Evolutionary conservation across 2,329 filamentous ascomycete species (phyloP).

Genomic region (Colletotrichum melonis): DNA sequence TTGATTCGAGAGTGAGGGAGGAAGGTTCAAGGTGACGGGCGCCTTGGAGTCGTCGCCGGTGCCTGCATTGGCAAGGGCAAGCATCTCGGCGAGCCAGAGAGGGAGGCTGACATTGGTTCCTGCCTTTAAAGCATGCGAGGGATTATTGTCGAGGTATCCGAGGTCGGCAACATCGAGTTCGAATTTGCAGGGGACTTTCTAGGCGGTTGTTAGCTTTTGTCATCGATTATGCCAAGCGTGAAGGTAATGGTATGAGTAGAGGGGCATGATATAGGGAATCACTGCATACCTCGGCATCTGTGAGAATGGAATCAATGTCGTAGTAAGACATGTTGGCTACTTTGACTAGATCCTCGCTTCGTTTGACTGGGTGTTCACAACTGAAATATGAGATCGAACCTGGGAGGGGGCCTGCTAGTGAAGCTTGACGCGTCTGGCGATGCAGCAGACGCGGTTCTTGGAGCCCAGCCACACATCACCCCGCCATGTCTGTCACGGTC

Average conservation of each 20-base stretch:
- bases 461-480: neutral
- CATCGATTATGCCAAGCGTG: neutral
- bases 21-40: constrained; percentile 84
- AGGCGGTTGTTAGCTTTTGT: constrained; percentile 10
- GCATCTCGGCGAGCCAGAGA: constrained; percentile 94
- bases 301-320: constrained; percentile 85
- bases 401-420: neutral
- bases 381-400: neutral
- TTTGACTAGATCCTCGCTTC: too few species aligned
- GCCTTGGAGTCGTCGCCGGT: constrained; percentile 58
- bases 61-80: constrained; percentile 73
- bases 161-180: constrained; percentile 89
- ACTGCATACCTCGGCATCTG: constrained; percentile 78
- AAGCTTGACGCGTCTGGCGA: neutral
- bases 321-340: constrained; percentile 75
- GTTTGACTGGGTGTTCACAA: neutral
- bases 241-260: neutral
- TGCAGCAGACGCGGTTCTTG: neutral
- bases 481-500: neutral
- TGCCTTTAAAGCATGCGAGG: constrained; percentile 76
- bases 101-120: constrained; percentile 86
- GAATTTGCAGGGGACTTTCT: constrained; percentile 98
- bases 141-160: constrained; percentile 89
- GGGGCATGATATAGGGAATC: neutral
- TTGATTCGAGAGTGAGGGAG: constrained; percentile 78